Base-by-base conservation (phyloP, 2,329 filamentous ascomycete species). In the Pseudopyricularia cyperi region DNA sequence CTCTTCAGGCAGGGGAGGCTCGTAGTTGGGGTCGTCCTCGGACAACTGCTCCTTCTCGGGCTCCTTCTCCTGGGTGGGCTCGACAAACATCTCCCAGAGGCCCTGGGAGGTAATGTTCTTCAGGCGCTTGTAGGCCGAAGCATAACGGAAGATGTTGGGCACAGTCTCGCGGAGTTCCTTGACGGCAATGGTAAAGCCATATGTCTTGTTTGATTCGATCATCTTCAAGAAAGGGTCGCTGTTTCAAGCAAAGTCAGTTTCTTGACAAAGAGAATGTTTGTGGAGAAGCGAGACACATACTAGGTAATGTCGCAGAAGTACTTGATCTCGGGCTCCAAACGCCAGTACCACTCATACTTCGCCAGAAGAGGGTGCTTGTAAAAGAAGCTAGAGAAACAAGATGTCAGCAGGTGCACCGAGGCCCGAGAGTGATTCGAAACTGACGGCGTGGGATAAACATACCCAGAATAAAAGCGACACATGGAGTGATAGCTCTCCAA, bases 221-320 rank as follows among this genome's bases (percentile, higher is more conserved):
- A 98, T 98, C 66, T 89, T 84, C 55, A 93, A 76, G 73, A 98
- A 98, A 1, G 93, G 93, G 66, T 98, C 93, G 64, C 87, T 91
- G 56, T 14, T 15, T 3, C 28, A 35, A 22, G 15, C 28, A 46
- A 15, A 7, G 15, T 33, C 8, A 49, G 60, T 62, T 65, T 59
- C 51, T 58, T 28, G 5, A 11, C 42, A 34, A 49, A 9, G 7
- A 17, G 17, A 17, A 3, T 19, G n/a, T 2, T 22, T 30, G 22
- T 33, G n/a, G 34, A 44, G 24, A 28, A 7, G 34, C 12, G 24
- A 33, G 30, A 59, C 62, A 44, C 81, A 56, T 81, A 91, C 87
- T 98, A 98, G 58, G 93, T 98, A 60, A 98, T 97, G 66, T 98
- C 93, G 69, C 93, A 98, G 73, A 98, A 98, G 73, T 97, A 98